A percentile compares a stretch with the other conserved stretches of the same genome.
phyloP scores from a whole-genome alignment of 768 basidiomycete species.

The Suillus placidus region DNA sequence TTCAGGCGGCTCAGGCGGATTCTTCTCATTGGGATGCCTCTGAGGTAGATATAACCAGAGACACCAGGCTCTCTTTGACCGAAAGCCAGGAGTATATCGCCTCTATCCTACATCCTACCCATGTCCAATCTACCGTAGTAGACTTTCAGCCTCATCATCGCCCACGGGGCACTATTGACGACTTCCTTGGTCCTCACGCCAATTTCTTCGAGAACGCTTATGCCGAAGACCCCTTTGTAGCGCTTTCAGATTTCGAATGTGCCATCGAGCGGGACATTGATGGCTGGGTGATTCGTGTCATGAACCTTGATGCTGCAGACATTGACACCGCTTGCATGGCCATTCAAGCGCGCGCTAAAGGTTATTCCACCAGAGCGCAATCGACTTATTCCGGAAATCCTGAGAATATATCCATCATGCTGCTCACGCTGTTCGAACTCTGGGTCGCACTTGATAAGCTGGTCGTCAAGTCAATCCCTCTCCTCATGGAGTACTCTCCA shows the following conservation, averaged over 20 bases:
- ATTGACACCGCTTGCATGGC: conserved; percentile 25
- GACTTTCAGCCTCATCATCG: conserved; percentile 8
- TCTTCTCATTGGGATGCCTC: conserved; percentile 30
- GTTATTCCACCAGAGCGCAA: conserved; percentile 31
- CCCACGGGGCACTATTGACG: conserved; percentile 17
- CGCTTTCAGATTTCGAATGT: conserved; percentile 43
- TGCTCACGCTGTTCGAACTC: conserved; percentile 48
- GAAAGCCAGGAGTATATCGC: conserved; percentile 33
- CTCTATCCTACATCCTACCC: conserved; percentile 14
- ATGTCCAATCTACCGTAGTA: conserved; percentile 8
- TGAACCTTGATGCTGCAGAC: conserved; percentile 15
- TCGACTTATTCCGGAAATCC: conserved; percentile 37
- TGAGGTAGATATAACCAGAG: conserved; percentile 29
- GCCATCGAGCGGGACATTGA: conserved; percentile 34
- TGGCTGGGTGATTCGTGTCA: conserved; percentile 33
- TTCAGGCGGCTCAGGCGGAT: conserved; percentile 27
- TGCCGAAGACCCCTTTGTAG: conserved; percentile 12
- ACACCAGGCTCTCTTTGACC: conserved; percentile 37
- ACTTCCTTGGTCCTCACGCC: conserved; percentile 20
- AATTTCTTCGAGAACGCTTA: conserved; percentile 21
- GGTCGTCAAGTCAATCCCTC: conserved; percentile 35
- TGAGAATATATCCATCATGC: conserved; percentile 41
- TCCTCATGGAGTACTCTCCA: conserved; percentile 48
- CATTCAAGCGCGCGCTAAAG: conserved; percentile 29
- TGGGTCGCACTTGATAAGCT: conserved; percentile 51